A percentile compares a stretch with the other conserved stretches of the same genome.
Evolutionary conservation across 495 filamentous ascomycete species (phyloP).

Genomic region (Penicillium mononematosum): DNA sequence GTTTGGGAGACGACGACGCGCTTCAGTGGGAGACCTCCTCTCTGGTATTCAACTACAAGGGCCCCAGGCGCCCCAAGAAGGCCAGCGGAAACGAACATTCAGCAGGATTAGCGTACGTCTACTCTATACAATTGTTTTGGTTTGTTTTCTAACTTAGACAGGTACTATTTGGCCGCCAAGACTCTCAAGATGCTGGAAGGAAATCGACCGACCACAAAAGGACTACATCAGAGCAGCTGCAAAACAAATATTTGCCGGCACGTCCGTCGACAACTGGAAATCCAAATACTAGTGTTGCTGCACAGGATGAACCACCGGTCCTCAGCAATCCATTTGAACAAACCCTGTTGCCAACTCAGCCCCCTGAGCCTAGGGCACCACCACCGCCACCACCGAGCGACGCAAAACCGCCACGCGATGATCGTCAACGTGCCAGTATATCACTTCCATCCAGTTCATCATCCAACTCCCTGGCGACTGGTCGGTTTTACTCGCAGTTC

Average conservation of each 20-base stretch:
- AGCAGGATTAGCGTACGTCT: constrained; percentile 25
- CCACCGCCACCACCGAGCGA: constrained; percentile 5
- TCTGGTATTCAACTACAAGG: constrained; percentile 24
- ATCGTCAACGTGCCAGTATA: constrained; percentile 18
- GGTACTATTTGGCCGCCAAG: constrained; percentile 25
- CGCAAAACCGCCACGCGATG: not conserved
- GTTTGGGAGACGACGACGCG: constrained; percentile 32
- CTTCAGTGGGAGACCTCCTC: constrained; percentile 30
- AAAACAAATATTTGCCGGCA: constrained; percentile 9
- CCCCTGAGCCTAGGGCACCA: not conserved
- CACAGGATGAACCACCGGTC: not conserved
- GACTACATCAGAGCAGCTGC: not conserved
- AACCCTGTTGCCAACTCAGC: constrained; percentile 13
- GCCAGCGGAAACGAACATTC: constrained; percentile 21
- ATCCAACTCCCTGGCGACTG: constrained; percentile 7
- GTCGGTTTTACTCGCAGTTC: constrained; percentile 26
- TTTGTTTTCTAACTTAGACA: constrained; percentile 10
- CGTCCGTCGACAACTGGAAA: constrained; percentile 1
- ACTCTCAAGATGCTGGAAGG: constrained; percentile 9
- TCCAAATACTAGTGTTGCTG: not conserved
- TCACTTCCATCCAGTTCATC: constrained; percentile 14
- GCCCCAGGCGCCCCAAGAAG: constrained; percentile 15
- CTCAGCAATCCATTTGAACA: not conserved
- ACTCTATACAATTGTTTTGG: not conserved
- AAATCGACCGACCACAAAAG: not conserved